A percentile compares a stretch with the other conserved stretches of the same genome.
These are phyloP conservation scores for Leptographium wingfieldii DNA, from an alignment of 2,329 filamentous ascomycete genomes.

Conservation along the genomic window DNA sequence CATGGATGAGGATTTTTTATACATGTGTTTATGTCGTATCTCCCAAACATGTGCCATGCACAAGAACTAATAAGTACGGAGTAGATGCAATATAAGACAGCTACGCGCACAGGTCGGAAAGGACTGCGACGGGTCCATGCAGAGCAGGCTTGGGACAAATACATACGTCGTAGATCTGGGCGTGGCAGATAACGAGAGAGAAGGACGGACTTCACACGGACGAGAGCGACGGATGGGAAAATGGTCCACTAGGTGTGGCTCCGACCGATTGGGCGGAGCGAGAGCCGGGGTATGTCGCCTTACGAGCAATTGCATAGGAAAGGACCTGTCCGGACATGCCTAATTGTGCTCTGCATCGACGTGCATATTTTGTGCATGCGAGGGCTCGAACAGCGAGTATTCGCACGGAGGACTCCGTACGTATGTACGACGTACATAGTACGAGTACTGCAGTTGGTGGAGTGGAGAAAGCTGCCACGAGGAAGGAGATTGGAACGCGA, in stretches of 20 bases:
- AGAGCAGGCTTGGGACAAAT: too few species aligned
- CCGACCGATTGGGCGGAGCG: not conserved
- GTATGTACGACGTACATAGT: not conserved
- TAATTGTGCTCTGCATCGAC: not conserved
- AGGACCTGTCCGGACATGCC: not conserved
- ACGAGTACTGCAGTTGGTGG: not conserved
- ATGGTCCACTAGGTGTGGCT: not conserved
- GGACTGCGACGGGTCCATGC: not conserved
- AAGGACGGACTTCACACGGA: not conserved
- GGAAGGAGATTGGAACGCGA: too few species aligned
- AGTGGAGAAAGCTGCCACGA: too few species aligned
- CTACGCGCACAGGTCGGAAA: not conserved
- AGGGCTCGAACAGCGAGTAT: not conserved
- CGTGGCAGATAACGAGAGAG: too few species aligned
- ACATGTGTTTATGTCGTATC: too few species aligned
- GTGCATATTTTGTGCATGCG: not conserved
- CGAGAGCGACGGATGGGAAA: not conserved
- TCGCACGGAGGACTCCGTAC: too few species aligned
- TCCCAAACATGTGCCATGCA: not conserved
- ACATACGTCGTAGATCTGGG: too few species aligned
- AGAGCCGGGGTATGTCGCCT: not conserved
- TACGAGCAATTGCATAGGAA: not conserved
- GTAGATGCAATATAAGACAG: not conserved
- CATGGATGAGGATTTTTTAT: too few species aligned
- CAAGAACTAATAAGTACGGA: not conserved